Evolutionary conservation across 768 basidiomycete genomes (phyloP), one percentile per base, ranked within the genome.

Genomic region (Lentinula aciculospora): DNA sequence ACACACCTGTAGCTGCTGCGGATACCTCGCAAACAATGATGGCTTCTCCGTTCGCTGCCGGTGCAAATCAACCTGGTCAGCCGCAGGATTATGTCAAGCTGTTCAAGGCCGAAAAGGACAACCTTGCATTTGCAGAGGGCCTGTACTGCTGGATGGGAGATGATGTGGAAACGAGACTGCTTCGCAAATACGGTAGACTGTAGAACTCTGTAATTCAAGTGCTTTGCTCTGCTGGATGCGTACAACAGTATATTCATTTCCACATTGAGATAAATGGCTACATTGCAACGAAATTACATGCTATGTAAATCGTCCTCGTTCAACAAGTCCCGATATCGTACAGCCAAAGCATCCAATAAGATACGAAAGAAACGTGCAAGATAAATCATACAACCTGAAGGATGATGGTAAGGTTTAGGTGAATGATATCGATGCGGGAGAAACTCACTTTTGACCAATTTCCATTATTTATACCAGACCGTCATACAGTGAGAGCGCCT

Each of bases 401-500:
- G 21, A 49, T 8, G 8, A 29, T 6, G 23, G 4, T 7, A 9
- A n/a, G 4, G 15, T n/a, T 34, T 0, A 21, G 21, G 17, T 17
- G 13, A 21, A 27, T 23, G 39, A 25, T 19, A 21, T 9, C 9
- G 28, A 49, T 17, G 47, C 2, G 25, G 17, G n/a, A 29, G 10
- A 49, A 12, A 8, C 5, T 21, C 8, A 6, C 21, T 21, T 44
- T 45, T 12, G 34, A 46, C 50, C 44, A 19, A 19, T 40, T 21
- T 12, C 49, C 21, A 51, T 21, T 39, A 36, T 31, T 73, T 83
- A 96, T 67, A 96, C 94, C 61, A 98, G 78, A 32, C 94, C 95
- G 64, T 98, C 95, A 69, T 97, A 98, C 60, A 98, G 76, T 51
- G 94, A 97, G 61, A 98, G 72, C 25, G 95, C 96, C 85, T 98